Evolutionary conservation across 1,139 yeast species (phyloP).

Genomic region (Candida pseudocylindracea): DNA sequence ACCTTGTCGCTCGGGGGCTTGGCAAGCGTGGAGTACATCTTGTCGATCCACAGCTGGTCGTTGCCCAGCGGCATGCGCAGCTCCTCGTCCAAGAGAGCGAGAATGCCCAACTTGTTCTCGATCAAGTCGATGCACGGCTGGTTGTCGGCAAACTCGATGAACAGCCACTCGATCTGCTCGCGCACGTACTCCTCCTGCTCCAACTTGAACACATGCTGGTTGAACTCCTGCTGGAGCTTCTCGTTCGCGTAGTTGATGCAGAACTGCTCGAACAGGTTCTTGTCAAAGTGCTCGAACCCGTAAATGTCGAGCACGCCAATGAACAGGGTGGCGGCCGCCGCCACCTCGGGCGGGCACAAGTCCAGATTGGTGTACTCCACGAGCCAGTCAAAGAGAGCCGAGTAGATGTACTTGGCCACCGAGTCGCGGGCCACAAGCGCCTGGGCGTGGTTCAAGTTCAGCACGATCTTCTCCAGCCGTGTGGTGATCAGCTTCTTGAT

Average conservation of each 20-base stretch:
- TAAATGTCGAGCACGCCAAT: slow-evolving; percentile 96
- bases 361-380: slow-evolving; percentile 67
- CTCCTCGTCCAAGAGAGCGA: slow-evolving; percentile 84
- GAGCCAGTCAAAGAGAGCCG: slow-evolving; percentile 90
- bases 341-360: slow-evolving; percentile 55
- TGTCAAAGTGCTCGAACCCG: slow-evolving; percentile 91
- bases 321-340: slow-evolving; percentile 37
- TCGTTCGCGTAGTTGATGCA: slow-evolving; percentile 97
- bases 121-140: slow-evolving; percentile 93
- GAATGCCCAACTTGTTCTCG: slow-evolving; percentile 74
- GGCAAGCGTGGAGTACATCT: slow-evolving; percentile 69
- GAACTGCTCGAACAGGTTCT: slow-evolving; percentile 89
- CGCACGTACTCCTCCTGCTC: slow-evolving; percentile 89
- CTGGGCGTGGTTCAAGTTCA: slow-evolving; percentile 66
- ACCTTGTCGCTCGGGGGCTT: slow-evolving; percentile 59
- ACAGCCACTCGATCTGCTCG: slow-evolving; percentile 93
- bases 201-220: slow-evolving; percentile 89
- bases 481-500: slow-evolving; percentile 83
- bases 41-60: slow-evolving; percentile 83
- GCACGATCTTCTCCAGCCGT: slow-evolving; percentile 78
- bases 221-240: slow-evolving; percentile 91
- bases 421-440: slow-evolving; percentile 91
- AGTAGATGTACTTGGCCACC: slow-evolving; percentile 81
- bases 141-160: slow-evolving; percentile 88
- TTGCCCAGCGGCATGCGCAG: slow-evolving; percentile 87